Base-by-base conservation (phyloP, 148 eudicot genomes). In the Persicaria tinctoria region DNA sequence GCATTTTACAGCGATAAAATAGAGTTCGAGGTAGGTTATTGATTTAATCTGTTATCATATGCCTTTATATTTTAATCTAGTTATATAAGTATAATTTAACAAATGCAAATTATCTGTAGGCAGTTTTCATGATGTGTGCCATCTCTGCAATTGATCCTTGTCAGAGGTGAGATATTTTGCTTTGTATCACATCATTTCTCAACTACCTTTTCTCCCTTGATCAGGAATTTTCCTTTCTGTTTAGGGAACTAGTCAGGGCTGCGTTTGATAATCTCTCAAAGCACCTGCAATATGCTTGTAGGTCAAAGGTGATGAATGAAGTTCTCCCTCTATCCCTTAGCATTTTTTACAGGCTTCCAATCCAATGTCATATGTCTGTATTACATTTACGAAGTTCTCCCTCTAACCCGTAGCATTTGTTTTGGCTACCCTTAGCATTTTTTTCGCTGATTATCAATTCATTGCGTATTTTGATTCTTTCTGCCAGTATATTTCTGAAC, bases 401-500 rank as follows among this genome's bases (percentile, higher is more conserved):
- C 41, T 32, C 41, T 32, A 32, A 32, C 41, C 41, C 41, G 2
- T 32, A 2, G 41, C 41, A 32, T 32, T 32, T 32, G 1, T 32
- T 32, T 23, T 23, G 1, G 27, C 27, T 23, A 23, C 27, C 27
- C 27, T 23, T 23, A 23, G 27, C 27, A 23, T 23, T 23, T 64
- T 5, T 41, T 64, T 64, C 0, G 14, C 14, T 47, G 32, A 38
- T 12, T 66, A 66, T 66, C 46, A 38, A 0, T 66, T 66, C 70
- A 66, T 66, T 41, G 44, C 46, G 38, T 41, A 66, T 17, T 46
- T 20, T 16, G 48, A 18, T 71, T 76, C 47, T 57, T 70, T 73
- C 71, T 82, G 85, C 88, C 88, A 95, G 98, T 92, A 90, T 76
- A 78, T 95, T 79, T 97, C 90, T 73, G 93, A 92, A 82, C 92